Evolutionary conservation across 441 rosid species (phyloP).

Genomic region (Melastoma candidum): DNA sequence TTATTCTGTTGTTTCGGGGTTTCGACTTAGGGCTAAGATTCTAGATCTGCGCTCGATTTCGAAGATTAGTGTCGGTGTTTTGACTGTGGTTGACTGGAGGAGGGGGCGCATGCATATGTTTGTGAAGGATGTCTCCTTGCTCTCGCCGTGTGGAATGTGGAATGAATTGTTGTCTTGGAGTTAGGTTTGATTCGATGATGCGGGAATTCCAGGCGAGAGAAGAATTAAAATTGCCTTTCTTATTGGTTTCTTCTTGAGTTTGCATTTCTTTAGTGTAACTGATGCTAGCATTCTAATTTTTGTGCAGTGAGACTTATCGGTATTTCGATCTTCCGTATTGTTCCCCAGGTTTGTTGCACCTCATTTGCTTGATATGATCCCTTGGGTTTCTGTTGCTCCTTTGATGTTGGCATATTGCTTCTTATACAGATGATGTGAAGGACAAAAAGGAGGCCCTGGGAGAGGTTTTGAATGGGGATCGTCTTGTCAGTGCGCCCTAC

Average conservation of each 20-base stretch:
- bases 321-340: constrained; percentile 40
- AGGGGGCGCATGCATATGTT: too few relatives aligned
- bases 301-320: constrained; percentile 32
- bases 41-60: too few relatives aligned
- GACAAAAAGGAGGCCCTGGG: constrained; percentile 41
- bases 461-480: constrained; percentile 48
- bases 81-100: too few relatives aligned
- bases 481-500: constrained; percentile 36
- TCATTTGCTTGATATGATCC: background rate
- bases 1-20: background rate
- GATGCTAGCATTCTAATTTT: background rate
- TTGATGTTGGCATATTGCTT: background rate
- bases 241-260: too few relatives aligned
- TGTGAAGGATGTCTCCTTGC: background rate
- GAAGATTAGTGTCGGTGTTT: too few relatives aligned
- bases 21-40: background rate
- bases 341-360: constrained; percentile 20
- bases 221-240: too few relatives aligned
- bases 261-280: too few relatives aligned
- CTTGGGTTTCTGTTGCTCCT: background rate
- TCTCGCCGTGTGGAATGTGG: background rate
- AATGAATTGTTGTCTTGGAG: background rate
- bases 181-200: constrained; percentile 1
- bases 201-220: too few relatives aligned
- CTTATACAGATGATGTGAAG: constrained; percentile 21